A percentile compares a stretch with the other conserved stretches of the same genome.
phyloP scores from a whole-genome alignment of 768 basidiomycete species.

The Lactarius deliciosus region DNA sequence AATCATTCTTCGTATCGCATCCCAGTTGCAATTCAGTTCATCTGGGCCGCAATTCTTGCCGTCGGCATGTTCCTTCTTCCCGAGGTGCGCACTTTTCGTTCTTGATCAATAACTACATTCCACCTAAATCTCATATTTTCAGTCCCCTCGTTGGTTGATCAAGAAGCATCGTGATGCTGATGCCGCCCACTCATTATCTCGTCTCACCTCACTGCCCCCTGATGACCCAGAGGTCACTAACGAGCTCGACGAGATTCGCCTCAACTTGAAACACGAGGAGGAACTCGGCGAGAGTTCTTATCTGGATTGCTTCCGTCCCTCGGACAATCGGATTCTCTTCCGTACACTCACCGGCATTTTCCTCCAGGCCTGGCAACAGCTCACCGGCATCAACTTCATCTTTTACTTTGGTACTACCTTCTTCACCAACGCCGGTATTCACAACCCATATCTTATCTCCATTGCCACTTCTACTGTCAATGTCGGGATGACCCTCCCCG shows the following conservation, averaged over 20 bases:
- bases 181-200: conserved; percentile 58
- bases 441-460: conserved; percentile 52
- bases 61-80: conserved; percentile 68
- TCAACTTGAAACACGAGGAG: conserved; percentile 62
- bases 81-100: conserved; percentile 35
- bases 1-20: conserved; percentile 55
- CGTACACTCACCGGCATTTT: conserved; percentile 71
- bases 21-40: conserved; percentile 78
- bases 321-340: conserved; percentile 51
- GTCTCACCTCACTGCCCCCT: conserved; percentile 56
- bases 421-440: conserved; percentile 47
- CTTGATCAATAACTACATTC: background rate
- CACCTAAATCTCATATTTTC: background rate
- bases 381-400: conserved; percentile 80
- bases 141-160: conserved; percentile 78
- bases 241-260: conserved; percentile 53
- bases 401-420: conserved; percentile 53
- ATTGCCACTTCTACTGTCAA: conserved; percentile 68
- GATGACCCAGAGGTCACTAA: conserved; percentile 54
- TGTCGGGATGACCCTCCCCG: conserved; percentile 44
- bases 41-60: conserved; percentile 69
- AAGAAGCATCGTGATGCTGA: conserved; percentile 60
- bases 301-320: conserved; percentile 56
- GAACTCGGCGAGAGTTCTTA: conserved; percentile 61
- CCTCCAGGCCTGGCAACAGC: conserved; percentile 82